Evolutionary conservation across 108 stramenopile species (phyloP).

Genomic region (Schizochytrium sp.): DNA sequence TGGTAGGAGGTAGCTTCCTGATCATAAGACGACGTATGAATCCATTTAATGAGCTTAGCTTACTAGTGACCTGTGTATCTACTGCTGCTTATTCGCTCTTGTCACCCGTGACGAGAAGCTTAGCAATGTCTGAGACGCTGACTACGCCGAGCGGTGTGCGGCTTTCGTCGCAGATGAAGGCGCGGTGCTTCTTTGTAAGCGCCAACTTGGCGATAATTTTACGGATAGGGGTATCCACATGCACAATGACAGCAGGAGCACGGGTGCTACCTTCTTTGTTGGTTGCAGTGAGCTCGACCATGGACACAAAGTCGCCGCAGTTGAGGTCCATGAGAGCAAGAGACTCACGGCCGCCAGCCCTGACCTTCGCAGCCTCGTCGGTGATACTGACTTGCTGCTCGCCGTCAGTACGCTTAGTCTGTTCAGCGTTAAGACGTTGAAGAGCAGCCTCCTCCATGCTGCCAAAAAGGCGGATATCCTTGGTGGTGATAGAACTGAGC

Average conservation of each 20-base stretch:
- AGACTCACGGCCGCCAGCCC: background rate
- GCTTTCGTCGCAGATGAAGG: slow-evolving; percentile 43
- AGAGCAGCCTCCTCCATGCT: slow-evolving; percentile 55
- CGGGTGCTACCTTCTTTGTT: slow-evolving; percentile 43
- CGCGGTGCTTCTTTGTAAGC: slow-evolving; percentile 58
- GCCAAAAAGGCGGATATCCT: slow-evolving; percentile 51
- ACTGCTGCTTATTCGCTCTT: too few relatives aligned
- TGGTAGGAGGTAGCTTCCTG: too few relatives aligned
- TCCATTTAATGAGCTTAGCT: too few relatives aligned
- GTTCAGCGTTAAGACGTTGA: slow-evolving; percentile 34
- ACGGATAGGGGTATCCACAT: slow-evolving; percentile 23
- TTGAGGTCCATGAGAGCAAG: slow-evolving; percentile 52
- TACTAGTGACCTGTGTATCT: too few relatives aligned
- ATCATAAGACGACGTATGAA: too few relatives aligned
- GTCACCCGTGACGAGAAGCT: background rate
- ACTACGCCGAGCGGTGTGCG: slow-evolving; percentile 54
- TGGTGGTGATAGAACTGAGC: slow-evolving; percentile 57
- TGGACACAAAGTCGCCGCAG: slow-evolving; percentile 61
- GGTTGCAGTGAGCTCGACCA: slow-evolving; percentile 60
- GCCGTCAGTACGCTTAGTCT: slow-evolving; percentile 31
- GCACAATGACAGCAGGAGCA: slow-evolving; percentile 19
- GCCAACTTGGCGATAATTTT: slow-evolving; percentile 26
- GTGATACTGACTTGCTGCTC: slow-evolving; percentile 21
- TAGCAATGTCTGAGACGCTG: slow-evolving; percentile 55
- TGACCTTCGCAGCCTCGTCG: slow-evolving; percentile 43